Percentiles rank a stretch among this genome's conserved stretches.
Evolutionary conservation across 441 rosid genomes (phyloP).

Genomic region (Syzygium syzygioides): DNA sequence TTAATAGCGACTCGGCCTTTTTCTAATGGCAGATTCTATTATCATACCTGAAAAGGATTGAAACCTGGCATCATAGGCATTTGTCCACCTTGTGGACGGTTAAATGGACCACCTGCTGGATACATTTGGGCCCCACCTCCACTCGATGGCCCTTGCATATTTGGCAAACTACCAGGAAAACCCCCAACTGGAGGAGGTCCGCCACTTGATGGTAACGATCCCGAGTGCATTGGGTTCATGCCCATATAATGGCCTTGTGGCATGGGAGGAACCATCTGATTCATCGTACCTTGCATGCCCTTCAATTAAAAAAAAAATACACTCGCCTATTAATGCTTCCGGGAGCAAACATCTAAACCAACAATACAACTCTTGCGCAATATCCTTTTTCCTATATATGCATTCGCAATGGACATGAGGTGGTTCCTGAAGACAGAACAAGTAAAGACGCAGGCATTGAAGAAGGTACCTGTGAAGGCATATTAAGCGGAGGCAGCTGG

Average conservation of each 20-base stretch:
- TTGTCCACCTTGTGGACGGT: constrained; percentile 76
- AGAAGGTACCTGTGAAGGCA: constrained; percentile 42
- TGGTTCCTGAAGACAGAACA: constrained; percentile 47
- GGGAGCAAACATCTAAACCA: not conserved
- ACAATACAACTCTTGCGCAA: not conserved
- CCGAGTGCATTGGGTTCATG: constrained; percentile 61
- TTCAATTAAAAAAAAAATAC: not conserved
- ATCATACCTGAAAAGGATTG: constrained; percentile 72
- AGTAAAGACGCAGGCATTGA: constrained; percentile 41
- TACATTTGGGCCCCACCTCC: constrained; percentile 52
- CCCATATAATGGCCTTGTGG: constrained; percentile 90
- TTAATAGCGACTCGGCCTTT: not conserved
- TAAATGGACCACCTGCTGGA: constrained; percentile 70
- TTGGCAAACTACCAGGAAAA: constrained; percentile 60
- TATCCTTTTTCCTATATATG: not conserved
- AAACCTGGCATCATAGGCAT: constrained; percentile 83
- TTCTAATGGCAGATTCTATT: not conserved
- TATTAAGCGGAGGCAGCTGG: constrained; percentile 73
- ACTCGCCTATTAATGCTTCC: not conserved
- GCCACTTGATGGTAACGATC: constrained; percentile 36
- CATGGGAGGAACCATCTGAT: constrained; percentile 68
- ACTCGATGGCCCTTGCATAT: constrained; percentile 76
- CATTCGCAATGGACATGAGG: constrained; percentile 46
- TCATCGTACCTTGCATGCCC: constrained; percentile 96
- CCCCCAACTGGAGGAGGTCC: constrained; percentile 54